Base-by-base conservation (phyloP, 164 flowering plant genomes). In the Berberis vulgaris region DNA sequence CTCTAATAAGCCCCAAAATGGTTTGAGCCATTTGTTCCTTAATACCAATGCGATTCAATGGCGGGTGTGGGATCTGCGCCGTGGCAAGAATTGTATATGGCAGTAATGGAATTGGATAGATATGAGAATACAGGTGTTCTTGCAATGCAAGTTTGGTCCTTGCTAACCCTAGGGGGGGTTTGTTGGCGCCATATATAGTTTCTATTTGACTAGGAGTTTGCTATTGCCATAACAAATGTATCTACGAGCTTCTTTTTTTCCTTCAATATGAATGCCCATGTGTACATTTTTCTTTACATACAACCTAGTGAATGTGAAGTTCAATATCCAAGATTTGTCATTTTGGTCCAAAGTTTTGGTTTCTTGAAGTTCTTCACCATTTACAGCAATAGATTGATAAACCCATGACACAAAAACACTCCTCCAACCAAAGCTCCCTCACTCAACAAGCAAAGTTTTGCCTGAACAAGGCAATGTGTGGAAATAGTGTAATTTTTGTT, bases 1-100 rank as follows among this genome's bases (percentile, higher is more conserved):
- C 61, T 57, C 6, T 57, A 71, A 74, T 74, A 71, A 71, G 53
- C 64, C 69, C 65, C 67, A 61, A 62, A 45, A 46, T 43, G 65
- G 26, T 26, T 26, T 44, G 44, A 40, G 6, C 45, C 3, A 7
- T 52, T 54, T 43, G 45, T 59, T 43, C 57, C 57, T 49, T 26
- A 42, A 55, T 67, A 60, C 59, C 65, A 57, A 63, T 64, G 71
- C 49, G 64, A 64, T 67, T 71, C 66, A 67, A 67, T 43, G 45
- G 62, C 41, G 3, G 43, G 40, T 6, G 8, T 54, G 57, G 5
- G 61, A 41, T 41, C 43, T 5, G 9, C 7, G 0, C 0, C 50
- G 9, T 1, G 1, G n/a, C 3, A 40, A 40, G 3, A 3, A 40
- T 5, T 57, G 60, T 40, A 57, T 11, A 42, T 13, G 2, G 43